Evolutionary conservation across 805 yeast genomes (phyloP).

Genomic region (Ogataea corticis): DNA sequence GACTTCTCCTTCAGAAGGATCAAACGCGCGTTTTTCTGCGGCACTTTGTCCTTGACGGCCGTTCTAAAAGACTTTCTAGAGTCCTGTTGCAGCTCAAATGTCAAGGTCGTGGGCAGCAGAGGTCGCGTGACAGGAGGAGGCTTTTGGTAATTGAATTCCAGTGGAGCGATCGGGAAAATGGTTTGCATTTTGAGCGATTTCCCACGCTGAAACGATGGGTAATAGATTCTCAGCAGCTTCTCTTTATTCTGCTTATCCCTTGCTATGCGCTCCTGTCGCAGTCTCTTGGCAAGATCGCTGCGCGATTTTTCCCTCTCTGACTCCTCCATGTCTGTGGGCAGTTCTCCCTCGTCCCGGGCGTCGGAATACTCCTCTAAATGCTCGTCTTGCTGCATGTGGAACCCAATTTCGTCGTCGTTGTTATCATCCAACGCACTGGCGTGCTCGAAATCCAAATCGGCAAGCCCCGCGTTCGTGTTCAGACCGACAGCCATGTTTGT

Average conservation of each 20-base stretch:
- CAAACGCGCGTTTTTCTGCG: constrained; percentile 3
- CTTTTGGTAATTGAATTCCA: constrained; percentile 50
- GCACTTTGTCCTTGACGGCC: constrained; percentile 18
- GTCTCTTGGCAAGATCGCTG: constrained; percentile 6
- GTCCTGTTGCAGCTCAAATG: constrained; percentile 65
- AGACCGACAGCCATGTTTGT: constrained; percentile 30
- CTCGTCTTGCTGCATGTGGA: constrained; percentile 10
- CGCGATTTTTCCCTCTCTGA: constrained; percentile 17
- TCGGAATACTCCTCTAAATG: neutral
- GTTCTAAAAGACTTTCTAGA: constrained; percentile 52
- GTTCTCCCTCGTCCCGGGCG: neutral
- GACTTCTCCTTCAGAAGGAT: neutral
- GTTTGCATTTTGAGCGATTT: constrained; percentile 63
- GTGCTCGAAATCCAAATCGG: constrained; percentile 34
- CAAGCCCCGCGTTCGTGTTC: constrained; percentile 31
- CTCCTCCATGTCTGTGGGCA: constrained; percentile 5
- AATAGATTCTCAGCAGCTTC: constrained; percentile 46
- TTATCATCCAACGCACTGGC: constrained; percentile 26
- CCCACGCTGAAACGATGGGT: constrained; percentile 61
- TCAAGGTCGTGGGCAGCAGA: constrained; percentile 57
- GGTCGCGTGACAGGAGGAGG: constrained; percentile 48
- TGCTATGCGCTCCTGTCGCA: constrained; percentile 19
- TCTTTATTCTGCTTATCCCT: constrained; percentile 36
- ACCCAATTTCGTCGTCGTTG: constrained; percentile 20
- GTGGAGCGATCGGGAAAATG: constrained; percentile 61